Percentiles rank a stretch among this genome's conserved stretches.
Conservation (phyloP, 2,329 filamentous ascomycete genomes). For the Xylaria sp. region DNA sequence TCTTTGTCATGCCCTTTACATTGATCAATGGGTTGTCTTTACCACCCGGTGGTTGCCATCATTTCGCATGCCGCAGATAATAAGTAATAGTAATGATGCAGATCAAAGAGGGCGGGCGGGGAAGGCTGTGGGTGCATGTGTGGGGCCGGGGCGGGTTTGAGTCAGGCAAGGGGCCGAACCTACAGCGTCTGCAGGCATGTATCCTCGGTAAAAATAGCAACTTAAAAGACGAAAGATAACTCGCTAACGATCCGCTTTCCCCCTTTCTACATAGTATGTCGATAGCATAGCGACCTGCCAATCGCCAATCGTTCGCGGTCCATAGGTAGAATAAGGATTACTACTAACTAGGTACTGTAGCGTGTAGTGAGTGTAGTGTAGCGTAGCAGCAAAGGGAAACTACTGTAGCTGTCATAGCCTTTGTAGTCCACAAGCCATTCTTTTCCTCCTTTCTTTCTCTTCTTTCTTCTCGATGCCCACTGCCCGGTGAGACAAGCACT, state of each 20-base stretch:
- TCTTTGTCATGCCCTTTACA: not conserved
- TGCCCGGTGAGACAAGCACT: not conserved
- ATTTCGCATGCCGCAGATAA: not conserved
- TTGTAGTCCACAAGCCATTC: not conserved
- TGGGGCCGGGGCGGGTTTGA: conserved; percentile 3
- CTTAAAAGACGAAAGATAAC: not conserved
- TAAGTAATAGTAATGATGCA: not conserved
- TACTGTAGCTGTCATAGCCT: not conserved
- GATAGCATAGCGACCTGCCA: not conserved
- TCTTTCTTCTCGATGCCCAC: not conserved
- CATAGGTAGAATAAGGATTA: not conserved
- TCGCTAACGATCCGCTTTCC: not conserved
- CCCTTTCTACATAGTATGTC: not conserved
- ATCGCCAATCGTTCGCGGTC: not conserved
- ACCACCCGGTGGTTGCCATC: not conserved
- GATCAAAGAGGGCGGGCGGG: not conserved
- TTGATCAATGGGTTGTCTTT: not conserved
- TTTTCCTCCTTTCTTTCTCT: not conserved
- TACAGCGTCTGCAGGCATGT: not conserved
- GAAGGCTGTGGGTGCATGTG: not conserved
- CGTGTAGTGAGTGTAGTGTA: too few species aligned
- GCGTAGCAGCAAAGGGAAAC: too few species aligned
- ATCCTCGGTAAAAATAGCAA: conserved; percentile 15
- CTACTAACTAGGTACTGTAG: not conserved
- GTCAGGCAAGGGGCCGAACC: not conserved